Conservation (phyloP, 768 basidiomycete species). For the Auricularia cornea region DNA sequence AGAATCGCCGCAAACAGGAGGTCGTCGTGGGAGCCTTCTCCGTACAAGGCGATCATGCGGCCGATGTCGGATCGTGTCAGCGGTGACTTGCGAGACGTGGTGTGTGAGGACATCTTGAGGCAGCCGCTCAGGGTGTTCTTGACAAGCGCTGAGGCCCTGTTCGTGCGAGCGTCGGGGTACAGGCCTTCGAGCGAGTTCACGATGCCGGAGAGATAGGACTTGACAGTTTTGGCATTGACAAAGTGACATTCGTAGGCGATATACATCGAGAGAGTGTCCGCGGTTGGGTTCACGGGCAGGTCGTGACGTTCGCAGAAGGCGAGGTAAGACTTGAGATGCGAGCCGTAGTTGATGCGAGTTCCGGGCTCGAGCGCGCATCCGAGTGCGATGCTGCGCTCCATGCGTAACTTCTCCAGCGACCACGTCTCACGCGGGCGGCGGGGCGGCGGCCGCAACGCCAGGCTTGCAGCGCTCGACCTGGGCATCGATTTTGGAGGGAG, state of each 20-base stretch:
- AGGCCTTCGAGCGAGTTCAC: conserved; percentile 4
- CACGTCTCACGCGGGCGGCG: conserved; percentile 25
- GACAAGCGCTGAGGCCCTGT: background rate
- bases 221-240: conserved; percentile 4
- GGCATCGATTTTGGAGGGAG: conserved; percentile 10
- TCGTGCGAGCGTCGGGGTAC: background rate
- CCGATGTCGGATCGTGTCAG: conserved; percentile 13
- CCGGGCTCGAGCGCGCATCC: conserved; percentile 22
- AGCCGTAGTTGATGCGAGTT: conserved; percentile 6
- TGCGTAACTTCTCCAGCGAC: conserved; percentile 26
- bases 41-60: conserved; percentile 14
- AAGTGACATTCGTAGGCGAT: conserved; percentile 4
- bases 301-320: conserved; percentile 6
- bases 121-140: conserved; percentile 12
- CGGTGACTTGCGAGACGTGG: conserved; percentile 21
- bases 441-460: background rate
- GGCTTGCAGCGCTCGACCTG: background rate
- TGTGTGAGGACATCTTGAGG: conserved; percentile 11
- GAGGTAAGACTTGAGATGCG: conserved; percentile 8
- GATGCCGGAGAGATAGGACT: conserved; percentile 7
- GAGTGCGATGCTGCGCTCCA: conserved; percentile 25
- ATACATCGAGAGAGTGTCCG: conserved; percentile 8
- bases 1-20: conserved; percentile 21
- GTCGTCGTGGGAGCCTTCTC: conserved; percentile 18
- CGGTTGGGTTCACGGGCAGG: conserved; percentile 6